Percentiles rank a stretch among this genome's conserved stretches.
These are phyloP conservation scores for Backusella luteola DNA, from an alignment of 192 early-diverging fungal species.

Conservation along the genomic window DNA sequence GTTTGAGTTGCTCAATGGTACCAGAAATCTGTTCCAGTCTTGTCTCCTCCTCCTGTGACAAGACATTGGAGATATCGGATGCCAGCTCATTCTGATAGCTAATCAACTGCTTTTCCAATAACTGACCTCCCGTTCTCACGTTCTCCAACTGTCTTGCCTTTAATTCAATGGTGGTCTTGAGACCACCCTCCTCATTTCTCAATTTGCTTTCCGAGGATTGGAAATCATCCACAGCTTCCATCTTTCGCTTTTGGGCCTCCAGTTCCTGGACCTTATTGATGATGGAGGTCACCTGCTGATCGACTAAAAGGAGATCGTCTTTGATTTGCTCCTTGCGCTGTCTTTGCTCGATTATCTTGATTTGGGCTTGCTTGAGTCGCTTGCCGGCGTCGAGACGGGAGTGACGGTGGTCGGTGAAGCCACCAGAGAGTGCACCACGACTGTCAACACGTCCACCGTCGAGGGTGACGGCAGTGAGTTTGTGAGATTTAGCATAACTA, in stretches of 20 bases:
- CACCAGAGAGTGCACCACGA: conserved; percentile 91
- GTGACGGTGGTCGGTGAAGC: conserved; percentile 71
- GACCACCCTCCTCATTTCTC: conserved; percentile 60
- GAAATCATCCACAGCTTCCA: conserved; percentile 55
- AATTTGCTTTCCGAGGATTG: conserved; percentile 54
- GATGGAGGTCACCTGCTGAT: conserved; percentile 61
- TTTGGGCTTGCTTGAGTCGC: conserved; percentile 49
- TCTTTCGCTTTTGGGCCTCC: conserved; percentile 50
- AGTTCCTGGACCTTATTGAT: conserved; percentile 58
- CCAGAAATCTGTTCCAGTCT: conserved; percentile 46
- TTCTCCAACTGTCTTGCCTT: conserved; percentile 50
- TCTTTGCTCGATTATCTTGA: conserved; percentile 43
- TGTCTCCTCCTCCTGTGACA: conserved; percentile 55
- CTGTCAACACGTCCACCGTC: conserved; percentile 91
- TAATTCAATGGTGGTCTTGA: conserved; percentile 45
- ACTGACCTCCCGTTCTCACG: conserved; percentile 44
- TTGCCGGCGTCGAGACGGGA: conserved; percentile 77
- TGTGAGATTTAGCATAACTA: conserved; percentile 72
- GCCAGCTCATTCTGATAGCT: conserved; percentile 60
- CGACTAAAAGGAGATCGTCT: conserved; percentile 51
- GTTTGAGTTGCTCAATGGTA: conserved; percentile 56
- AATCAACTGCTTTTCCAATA: conserved; percentile 55
- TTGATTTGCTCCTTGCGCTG: conserved; percentile 44
- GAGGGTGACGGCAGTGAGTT: conserved; percentile 83
- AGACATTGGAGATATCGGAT: conserved; percentile 49